Conservation (phyloP, 148 eudicot genomes). For the Fallopia convolvulus region DNA sequence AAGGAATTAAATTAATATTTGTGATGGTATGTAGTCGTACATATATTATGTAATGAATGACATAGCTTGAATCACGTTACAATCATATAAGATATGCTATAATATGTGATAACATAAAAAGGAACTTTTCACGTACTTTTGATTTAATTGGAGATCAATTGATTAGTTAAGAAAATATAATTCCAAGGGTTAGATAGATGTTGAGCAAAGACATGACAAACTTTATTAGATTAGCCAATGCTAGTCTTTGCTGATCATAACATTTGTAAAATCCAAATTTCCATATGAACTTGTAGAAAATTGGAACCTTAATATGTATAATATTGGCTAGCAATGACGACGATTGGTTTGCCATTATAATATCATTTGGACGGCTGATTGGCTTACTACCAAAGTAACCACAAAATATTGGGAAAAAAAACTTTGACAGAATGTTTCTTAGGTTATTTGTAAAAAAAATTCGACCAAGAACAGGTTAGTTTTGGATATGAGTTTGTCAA, state of each 20-base stretch:
- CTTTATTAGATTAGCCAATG: not conserved
- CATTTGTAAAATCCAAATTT: not conserved
- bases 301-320: not conserved
- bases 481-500: too few relatives aligned
- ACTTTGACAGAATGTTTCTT: not conserved
- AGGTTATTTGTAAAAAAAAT: not conserved
- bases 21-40: too few relatives aligned
- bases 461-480: not conserved
- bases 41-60: not conserved
- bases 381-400: not conserved
- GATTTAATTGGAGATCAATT: too few relatives aligned
- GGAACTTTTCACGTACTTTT: too few relatives aligned
- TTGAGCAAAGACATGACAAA: constrained; percentile 1
- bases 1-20: too few relatives aligned
- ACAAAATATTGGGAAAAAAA: too few relatives aligned
- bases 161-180: not conserved
- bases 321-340: not conserved
- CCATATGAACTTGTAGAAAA: not conserved
- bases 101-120: too few relatives aligned
- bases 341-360: not conserved
- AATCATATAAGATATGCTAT: not conserved
- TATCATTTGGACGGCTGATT: not conserved
- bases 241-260: not conserved
- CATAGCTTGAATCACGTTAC: not conserved
- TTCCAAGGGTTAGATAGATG: constrained; percentile 3